phyloP scores from a whole-genome alignment of 495 filamentous ascomycete species.

The Aspergillus leporis region DNA sequence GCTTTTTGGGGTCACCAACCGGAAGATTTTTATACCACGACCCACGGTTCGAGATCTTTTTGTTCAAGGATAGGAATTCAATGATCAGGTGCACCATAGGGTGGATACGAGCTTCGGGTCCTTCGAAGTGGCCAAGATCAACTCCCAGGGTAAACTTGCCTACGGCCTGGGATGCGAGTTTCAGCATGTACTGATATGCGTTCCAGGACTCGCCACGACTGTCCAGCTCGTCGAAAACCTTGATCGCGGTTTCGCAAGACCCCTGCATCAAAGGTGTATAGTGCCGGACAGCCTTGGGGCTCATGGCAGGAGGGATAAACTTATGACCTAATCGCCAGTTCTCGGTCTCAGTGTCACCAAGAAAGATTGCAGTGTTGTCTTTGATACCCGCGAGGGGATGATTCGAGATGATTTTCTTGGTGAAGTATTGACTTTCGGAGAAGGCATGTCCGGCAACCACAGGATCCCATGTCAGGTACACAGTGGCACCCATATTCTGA shows the following conservation, averaged over 20 bases:
- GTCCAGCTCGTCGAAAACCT: conserved; percentile 55
- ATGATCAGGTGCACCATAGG: conserved; percentile 43
- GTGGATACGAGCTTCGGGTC: conserved; percentile 41
- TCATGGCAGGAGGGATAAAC: conserved; percentile 54
- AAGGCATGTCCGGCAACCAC: conserved; percentile 40
- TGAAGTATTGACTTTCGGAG: conserved; percentile 48
- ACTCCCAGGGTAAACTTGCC: conserved; percentile 51
- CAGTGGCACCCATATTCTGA: conserved; percentile 48
- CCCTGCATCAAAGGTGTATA: conserved; percentile 56
- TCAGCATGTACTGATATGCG: conserved; percentile 61
- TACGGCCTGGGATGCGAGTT: conserved; percentile 54
- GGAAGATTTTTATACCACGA: conserved; percentile 52
- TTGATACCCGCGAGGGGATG: conserved; percentile 53
- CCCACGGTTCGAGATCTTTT: conserved; percentile 48
- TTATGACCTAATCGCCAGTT: conserved; percentile 52
- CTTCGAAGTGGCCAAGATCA: conserved; percentile 54
- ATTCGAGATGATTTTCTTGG: conserved; percentile 49
- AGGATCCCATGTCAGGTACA: conserved; percentile 53
- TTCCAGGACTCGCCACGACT: conserved; percentile 50
- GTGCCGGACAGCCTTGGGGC: conserved; percentile 56
- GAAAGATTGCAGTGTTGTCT: conserved; percentile 50
- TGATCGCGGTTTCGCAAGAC: conserved; percentile 41
- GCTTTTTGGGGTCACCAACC: conserved; percentile 48
- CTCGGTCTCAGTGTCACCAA: conserved; percentile 50
- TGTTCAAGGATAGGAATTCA: conserved; percentile 48